Conservation (phyloP, 768 basidiomycete species). For the Boletellus ananas region DNA sequence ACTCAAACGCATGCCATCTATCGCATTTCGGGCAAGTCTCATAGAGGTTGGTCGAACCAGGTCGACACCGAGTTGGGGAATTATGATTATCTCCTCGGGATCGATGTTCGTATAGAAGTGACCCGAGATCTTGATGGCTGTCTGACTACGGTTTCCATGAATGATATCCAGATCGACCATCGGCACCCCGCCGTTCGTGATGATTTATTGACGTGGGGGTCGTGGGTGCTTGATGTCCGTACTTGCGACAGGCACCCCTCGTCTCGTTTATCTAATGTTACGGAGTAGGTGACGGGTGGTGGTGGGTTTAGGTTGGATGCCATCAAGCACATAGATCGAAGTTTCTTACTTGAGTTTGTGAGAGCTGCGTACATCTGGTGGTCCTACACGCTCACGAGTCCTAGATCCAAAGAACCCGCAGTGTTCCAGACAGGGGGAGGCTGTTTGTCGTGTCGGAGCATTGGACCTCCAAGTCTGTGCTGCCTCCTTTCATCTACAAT, state of each 20-base stretch:
- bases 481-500: background rate
- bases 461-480: slow-evolving; percentile 68
- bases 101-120: slow-evolving; percentile 47
- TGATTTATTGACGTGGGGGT: slow-evolving; percentile 74
- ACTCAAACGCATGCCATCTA: slow-evolving; percentile 63
- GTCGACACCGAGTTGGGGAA: slow-evolving; percentile 87
- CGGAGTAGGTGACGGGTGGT: slow-evolving; percentile 57
- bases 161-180: slow-evolving; percentile 63
- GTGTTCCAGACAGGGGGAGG: slow-evolving; percentile 38
- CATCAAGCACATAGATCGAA: slow-evolving; percentile 81
- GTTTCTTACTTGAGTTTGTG: slow-evolving; percentile 69
- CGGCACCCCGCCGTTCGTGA: slow-evolving; percentile 74
- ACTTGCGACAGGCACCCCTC: background rate
- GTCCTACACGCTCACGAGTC: background rate
- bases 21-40: slow-evolving; percentile 61
- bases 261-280: background rate
- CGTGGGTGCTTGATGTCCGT: slow-evolving; percentile 64
- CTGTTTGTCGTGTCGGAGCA: slow-evolving; percentile 77
- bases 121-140: background rate
- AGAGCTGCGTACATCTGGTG: slow-evolving; percentile 14
- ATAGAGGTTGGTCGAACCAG: slow-evolving; percentile 75
- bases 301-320: slow-evolving; percentile 85
- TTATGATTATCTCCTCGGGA: slow-evolving; percentile 79
- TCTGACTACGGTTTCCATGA: slow-evolving; percentile 10
- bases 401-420: slow-evolving; percentile 54